Evolutionary conservation across 1,139 yeast genomes (phyloP), one percentile per base, ranked within the genome.

Genomic region (Blastobotrys arbuscula): DNA sequence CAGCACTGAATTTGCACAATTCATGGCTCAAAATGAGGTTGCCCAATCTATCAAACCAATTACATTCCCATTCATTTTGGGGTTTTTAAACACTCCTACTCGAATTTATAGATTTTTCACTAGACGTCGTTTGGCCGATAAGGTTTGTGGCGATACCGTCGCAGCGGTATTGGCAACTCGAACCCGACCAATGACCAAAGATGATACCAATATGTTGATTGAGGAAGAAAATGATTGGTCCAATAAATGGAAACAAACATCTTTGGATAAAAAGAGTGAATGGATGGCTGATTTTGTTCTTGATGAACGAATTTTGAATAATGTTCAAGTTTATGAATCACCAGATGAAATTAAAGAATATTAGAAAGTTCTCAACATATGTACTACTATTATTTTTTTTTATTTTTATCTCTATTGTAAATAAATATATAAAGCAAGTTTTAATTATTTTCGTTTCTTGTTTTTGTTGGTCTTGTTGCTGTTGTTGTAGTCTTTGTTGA

Each of bases 181-280:
- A n/a, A 68, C 76, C 34, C 71, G 95, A 43, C 77, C 80, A 3
- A 86, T 81, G 59, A 75, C 72, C 47, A 62, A 64, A 45, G 71
- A 72, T 44, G 62, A 59, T 4, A 94, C 87, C 59, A 70, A 73
- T 36, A 66, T 76, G 58, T 84, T 82, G 9, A 66, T 68, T 35
- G 80, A 73, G 39, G 98, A 94, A 64, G 97, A 92, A 63, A 63
- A 68, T 16, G 95, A 88, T 57, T 94, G 99, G 99, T 97, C 97
- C 20, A 71, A 72, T 53, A 76, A 77, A 53, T 94, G 97, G 96
- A 84, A 86, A 39, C 75, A 79, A 54, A 76, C 73, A 54, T 96
- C 95, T 16, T 63, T 69, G 44, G 84, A 79, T 50, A 82, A 79
- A 59, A 71, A 77, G 39, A 84, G 95, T 53, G 97, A 90, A 64